Percentiles rank a stretch among this genome's conserved stretches.
phyloP scores from a whole-genome alignment of 2,329 filamentous ascomycete species.

The Xylariomycetidae sp. region DNA sequence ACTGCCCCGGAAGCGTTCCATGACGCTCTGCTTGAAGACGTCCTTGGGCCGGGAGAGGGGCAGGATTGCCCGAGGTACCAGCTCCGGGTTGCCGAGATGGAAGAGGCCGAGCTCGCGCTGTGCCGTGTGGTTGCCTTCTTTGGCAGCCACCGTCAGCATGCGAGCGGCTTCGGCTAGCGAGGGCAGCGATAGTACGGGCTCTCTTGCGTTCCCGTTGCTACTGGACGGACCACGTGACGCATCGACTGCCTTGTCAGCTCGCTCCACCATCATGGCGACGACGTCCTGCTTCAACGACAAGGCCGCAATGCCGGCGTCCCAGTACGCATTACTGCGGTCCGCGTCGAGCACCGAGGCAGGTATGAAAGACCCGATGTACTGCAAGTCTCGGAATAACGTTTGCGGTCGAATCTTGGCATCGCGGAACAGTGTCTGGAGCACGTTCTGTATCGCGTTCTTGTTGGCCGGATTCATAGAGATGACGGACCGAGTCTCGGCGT shows the following conservation, averaged over 20 bases:
- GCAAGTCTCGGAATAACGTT: conserved; percentile 74
- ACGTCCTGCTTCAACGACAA: conserved; percentile 84
- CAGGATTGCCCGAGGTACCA: conserved; percentile 72
- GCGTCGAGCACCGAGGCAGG: conserved; percentile 55
- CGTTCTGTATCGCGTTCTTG: conserved; percentile 53
- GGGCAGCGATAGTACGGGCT: conserved; percentile 44
- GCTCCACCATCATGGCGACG: conserved; percentile 75
- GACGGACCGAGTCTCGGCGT: conserved; percentile 41
- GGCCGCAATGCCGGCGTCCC: conserved; percentile 82
- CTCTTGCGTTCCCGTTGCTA: conserved; percentile 25
- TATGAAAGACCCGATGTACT: conserved; percentile 65
- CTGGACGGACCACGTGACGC: conserved; percentile 48
- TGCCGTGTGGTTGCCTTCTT: conserved; percentile 81
- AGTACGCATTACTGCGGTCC: conserved; percentile 72
- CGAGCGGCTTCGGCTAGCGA: conserved; percentile 73
- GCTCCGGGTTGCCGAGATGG: conserved; percentile 85
- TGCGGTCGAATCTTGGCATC: conserved; percentile 66
- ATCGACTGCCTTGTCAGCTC: conserved; percentile 64
- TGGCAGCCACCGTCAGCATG: conserved; percentile 90
- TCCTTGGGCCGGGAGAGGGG: conserved; percentile 80
- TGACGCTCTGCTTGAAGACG: conserved; percentile 83
- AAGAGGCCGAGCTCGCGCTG: conserved; percentile 91
- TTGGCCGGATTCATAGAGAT: conserved; percentile 45
- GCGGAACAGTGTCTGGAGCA: conserved; percentile 62
- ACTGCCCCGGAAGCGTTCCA: conserved; percentile 57